Evolutionary conservation across 177 flowering plant genomes (phyloP), one percentile per base, ranked within the genome.

Genomic region (Vitis hybrid): DNA sequence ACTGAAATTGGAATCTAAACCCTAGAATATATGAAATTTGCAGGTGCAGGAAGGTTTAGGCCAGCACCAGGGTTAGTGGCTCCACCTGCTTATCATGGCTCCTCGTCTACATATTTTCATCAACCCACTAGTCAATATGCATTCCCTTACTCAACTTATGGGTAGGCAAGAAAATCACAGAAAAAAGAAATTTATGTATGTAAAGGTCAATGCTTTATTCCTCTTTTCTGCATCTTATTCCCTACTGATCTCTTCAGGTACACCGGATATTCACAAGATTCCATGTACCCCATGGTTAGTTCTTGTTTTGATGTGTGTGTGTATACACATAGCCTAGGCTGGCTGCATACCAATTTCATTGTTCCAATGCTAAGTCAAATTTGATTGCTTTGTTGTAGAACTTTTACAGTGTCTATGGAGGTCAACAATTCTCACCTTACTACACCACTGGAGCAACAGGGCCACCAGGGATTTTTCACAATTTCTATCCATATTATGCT

Each of bases 91-190:
- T 78, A 78, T 71, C 85, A 81, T n/a, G 79, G 79, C 33, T 70
- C 86, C 48, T 77, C 86, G 55, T 76, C 87, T 14, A 53, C 82
- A 59, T 78, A 76, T 65, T 74, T 75, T 55, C 87, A 73, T 60
- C 89, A 86, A 65, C 76, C 78, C 10, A 13, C 80, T 60, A 75
- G 80, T 71, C 89, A 85, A 68, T 86, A 75, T 77, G 26, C 86
- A 71, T 72, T 79, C 74, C 90, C 93, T 72, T 84, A 82, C 72
- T 80, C 89, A 26, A 71, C 84, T 75, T 89, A 83, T 69, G 93
- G 87, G 90, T 87, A 78, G 79, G 72, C 53, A 20, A 11, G 11
- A 20, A 14, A 10, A 15, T n/a, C 10, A 18, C 12, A 26, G 9
- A 31, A 39, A 62, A 19, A 2, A 15, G 56, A 33, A 7, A 51